A percentile compares a stretch with the other conserved stretches of the same genome.
These are phyloP conservation scores for Aureobasidium subglaciale DNA, from an alignment of 2,329 filamentous ascomycete genomes.

Conservation along the genomic window DNA sequence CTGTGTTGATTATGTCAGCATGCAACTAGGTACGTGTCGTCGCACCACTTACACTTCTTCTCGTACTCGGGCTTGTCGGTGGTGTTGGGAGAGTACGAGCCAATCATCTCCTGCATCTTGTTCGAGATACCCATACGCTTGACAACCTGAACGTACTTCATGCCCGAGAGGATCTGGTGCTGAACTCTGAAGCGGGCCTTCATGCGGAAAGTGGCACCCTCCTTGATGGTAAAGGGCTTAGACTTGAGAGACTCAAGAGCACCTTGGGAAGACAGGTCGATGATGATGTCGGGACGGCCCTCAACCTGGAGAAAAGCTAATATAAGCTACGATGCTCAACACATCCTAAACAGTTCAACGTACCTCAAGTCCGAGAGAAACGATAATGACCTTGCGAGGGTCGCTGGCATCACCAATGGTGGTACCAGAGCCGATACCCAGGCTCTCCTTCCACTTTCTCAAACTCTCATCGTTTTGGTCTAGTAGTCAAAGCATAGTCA, in stretches of 20 bases:
- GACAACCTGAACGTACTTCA: constrained; percentile 93
- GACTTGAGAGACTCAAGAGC: constrained; percentile 74
- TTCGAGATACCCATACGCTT: constrained; percentile 81
- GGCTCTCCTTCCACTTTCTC: constrained; percentile 93
- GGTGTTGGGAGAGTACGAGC: constrained; percentile 89
- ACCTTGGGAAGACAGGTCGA: constrained; percentile 71
- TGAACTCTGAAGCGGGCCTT: constrained; percentile 91
- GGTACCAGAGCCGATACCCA: constrained; percentile 66
- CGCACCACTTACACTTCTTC: constrained; percentile 72
- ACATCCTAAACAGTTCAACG: neutral
- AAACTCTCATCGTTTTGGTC: constrained; percentile 82
- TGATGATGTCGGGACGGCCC: constrained; percentile 76
- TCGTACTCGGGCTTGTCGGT: constrained; percentile 76
- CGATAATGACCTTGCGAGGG: constrained; percentile 85
- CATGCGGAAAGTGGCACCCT: constrained; percentile 90
- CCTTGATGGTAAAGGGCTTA: constrained; percentile 96
- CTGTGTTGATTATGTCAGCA: constrained; percentile 39
- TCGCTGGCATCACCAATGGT: constrained; percentile 55
- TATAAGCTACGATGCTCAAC: neutral
- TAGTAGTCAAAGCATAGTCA: constrained; percentile 25
- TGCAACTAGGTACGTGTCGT: neutral
- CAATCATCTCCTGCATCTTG: constrained; percentile 98
- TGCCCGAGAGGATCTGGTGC: constrained; percentile 87
- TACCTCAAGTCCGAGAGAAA: constrained; percentile 74
- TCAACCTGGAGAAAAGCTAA: constrained; percentile 42